Base-by-base conservation (phyloP, 352 stramenopile species). In the Globisporangium recalcitrans region DNA sequence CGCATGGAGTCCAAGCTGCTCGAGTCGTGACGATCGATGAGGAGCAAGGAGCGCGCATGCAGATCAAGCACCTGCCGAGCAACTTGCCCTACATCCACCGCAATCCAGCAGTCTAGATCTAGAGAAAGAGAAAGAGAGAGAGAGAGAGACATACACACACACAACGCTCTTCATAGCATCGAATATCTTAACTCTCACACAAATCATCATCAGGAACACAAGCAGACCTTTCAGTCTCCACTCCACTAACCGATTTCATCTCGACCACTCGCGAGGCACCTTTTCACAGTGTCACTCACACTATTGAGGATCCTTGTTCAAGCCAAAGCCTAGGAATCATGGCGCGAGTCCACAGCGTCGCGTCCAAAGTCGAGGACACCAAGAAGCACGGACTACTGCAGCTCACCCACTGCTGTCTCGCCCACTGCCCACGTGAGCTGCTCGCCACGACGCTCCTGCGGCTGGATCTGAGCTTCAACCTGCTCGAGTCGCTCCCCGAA, bases 61-160 rank as follows among this genome's bases (percentile, higher is more conserved):
- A 90, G 53, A 91, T 96, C 69, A 97, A 97, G 69, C 87, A 82
- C 22, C 72, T 91, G 16, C 63, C 91, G 16, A 97, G 90, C 63
- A 98, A 98, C 65, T 75, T 98, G 54, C 88, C 92, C 6, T 98
- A 98, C 68, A 95, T 97, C 58, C 93, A 98, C 74, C 88, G 92
- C 46, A 98, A 98, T 71, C 92, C 92, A 53, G 91, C 92, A 31
- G 87, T 98, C 49, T 98, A 73, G 63, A 21, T 11, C n/a, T n/a
- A n/a, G n/a, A n/a, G n/a, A 14, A 11, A 38, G 32, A 42, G 34
- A 42, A 10, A 38, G 34, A 40, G 11, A 44, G 16, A 21, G 6
- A 46, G 16, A 46, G 5, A 46, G 16, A 46, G 38, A 22, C n/a
- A n/a, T n/a, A n/a, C n/a, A n/a, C n/a, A n/a, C n/a, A n/a, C n/a